Evolutionary conservation across 2,329 filamentous ascomycete species (phyloP).

Genomic region (Graphilbum fragrans): DNA sequence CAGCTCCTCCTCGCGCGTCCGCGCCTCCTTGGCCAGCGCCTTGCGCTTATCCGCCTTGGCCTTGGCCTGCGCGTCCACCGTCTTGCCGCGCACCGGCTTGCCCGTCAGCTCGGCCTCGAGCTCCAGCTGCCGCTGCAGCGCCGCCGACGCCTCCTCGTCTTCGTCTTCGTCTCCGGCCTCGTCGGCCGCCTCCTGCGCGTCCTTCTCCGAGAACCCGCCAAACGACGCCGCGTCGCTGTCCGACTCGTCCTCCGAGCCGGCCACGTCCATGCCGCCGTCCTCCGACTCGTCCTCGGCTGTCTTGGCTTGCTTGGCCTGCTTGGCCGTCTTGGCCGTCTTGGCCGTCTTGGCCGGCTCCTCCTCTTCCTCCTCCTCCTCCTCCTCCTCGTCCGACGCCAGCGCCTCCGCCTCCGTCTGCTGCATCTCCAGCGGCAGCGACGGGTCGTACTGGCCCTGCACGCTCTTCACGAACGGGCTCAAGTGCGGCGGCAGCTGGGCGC

Average conservation of each 20-base stretch:
- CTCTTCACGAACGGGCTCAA: conserved; percentile 90
- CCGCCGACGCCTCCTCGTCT: conserved; percentile 49
- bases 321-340: conserved; percentile 18
- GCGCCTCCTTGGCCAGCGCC: conserved; percentile 56
- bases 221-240: conserved; percentile 42
- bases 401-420: conserved; percentile 83
- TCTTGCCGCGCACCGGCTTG: conserved; percentile 32
- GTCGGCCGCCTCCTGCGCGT: conserved; percentile 25
- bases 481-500: conserved; percentile 82
- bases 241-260: conserved; percentile 30
- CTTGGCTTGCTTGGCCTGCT: conserved; percentile 22
- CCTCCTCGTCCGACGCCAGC: conserved; percentile 48
- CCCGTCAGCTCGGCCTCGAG: conserved; percentile 86
- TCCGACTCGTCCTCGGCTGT: conserved; percentile 34
- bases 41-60: conserved; percentile 60
- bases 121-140: conserved; percentile 70
- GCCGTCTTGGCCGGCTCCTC: conserved; percentile 19
- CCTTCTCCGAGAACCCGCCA: conserved; percentile 29
- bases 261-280: conserved; percentile 31
- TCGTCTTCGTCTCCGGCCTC: conserved; percentile 30
- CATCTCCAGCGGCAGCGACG: conserved; percentile 70
- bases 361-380: conserved; percentile 31
- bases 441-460: conserved; percentile 81
- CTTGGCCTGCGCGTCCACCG: conserved; percentile 37
- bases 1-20: conserved; percentile 72